These are phyloP conservation scores for Mortierella antarctica DNA, from an alignment of 192 early-diverging fungal species.

Conservation along the genomic window DNA sequence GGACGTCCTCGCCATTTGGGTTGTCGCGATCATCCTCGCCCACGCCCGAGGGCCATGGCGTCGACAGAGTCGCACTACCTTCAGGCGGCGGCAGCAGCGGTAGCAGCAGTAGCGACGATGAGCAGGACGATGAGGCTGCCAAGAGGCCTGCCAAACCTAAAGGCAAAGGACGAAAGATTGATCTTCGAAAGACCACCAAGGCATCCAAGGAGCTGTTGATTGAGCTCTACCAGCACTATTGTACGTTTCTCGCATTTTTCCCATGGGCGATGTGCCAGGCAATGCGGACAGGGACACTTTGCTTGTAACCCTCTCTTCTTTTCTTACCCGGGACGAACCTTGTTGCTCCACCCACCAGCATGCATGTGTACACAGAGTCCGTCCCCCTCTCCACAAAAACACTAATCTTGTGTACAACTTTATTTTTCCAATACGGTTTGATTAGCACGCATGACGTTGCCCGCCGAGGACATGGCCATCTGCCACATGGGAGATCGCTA, in stretches of 20 bases:
- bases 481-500: conserved; percentile 40
- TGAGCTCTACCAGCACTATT: conserved; percentile 22
- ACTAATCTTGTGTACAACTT: conserved; percentile 1
- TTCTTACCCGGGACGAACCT: neutral
- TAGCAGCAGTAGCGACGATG: neutral
- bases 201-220: conserved; percentile 23
- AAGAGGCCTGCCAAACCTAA: conserved; percentile 10
- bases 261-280: too few species aligned
- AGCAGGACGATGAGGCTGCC: neutral
- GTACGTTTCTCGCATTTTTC: conserved; percentile 9
- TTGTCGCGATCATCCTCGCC: too few species aligned
- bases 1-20: too few species aligned
- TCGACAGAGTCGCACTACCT: too few species aligned
- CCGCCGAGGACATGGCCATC: conserved; percentile 30
- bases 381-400: neutral
- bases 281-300: too few species aligned
- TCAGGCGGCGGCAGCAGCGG: neutral
- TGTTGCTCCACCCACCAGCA: neutral
- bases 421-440: neutral
- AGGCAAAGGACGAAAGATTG: conserved; percentile 22
- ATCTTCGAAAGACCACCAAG: conserved; percentile 39
- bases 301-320: too few species aligned
- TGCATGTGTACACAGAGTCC: too few species aligned
- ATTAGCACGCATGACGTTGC: conserved; percentile 24
- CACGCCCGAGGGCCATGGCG: too few species aligned